Base-by-base conservation (phyloP, 1,284 basidiomycete genomes). In the Fomitiporia mediterranea region DNA sequence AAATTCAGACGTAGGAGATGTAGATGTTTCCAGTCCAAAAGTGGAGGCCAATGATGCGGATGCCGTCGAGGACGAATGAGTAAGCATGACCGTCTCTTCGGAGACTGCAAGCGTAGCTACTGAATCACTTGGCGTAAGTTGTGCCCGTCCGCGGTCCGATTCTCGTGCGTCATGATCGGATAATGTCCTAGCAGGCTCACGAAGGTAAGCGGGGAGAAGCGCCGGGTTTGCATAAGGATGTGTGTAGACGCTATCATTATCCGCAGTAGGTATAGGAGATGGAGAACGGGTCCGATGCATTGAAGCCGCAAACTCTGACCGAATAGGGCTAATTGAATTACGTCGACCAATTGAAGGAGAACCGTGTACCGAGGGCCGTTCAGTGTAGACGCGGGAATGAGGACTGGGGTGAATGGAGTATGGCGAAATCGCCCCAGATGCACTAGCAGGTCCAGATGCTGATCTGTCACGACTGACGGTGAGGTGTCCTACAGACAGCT, bases 171-270 rank as follows among this genome's bases (percentile, higher is more conserved):
- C 39, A 25, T 44, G 49, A 37, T 63, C 61, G 60, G 61, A 65
- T 53, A 58, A 66, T 47, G 62, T 56, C 23, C 53, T 57, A 19
- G 57, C 21, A 1, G 55, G 59, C 25, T 54, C 55, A 15, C 58
- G 53, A 40, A 63, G 53, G 28, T 61, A 61, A 3, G 53, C 44
- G 11, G 64, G 37, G 57, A 69, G 61, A 57, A 84, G 70, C 58
- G 88, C 83, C 5, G 88, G 86, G 62, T 89, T 88, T 53, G 87
- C 88, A 65, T 89, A 90, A 37, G 88, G 88, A 69, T 89, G 86
- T 38, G 76, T 65, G 48, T 67, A 72, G 5, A 63, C 64, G 27
- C 65, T 59, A 7, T 49, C 55, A 35, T 68, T 68, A 63, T 51
- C 63, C 42, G 30, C 57, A 56, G 55, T 51, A 55, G 58, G 55